Percentiles rank a stretch among this genome's conserved stretches.
phyloP scores from a whole-genome alignment of 176 grass and related monocot species.

The Guadua angustifolia region DNA sequence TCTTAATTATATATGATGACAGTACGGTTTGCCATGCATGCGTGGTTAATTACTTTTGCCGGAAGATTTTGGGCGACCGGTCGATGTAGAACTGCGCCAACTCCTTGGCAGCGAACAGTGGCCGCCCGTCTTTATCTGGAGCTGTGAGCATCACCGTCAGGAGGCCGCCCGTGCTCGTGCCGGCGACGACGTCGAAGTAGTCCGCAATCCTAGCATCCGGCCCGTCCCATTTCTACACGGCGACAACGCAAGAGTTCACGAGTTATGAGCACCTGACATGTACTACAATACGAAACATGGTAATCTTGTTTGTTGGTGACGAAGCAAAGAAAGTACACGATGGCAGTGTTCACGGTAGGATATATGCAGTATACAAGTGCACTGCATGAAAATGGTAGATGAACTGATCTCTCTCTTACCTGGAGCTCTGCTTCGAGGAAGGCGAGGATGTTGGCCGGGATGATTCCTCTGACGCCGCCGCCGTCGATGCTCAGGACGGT shows the following conservation, averaged over 20 bases:
- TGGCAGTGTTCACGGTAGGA: neutral
- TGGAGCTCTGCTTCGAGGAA: slow-evolving; percentile 72
- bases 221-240: slow-evolving; percentile 60
- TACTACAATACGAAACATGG: neutral
- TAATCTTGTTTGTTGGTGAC: neutral
- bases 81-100: slow-evolving; percentile 64
- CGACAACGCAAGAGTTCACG: neutral
- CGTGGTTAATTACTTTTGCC: slow-evolving; percentile 49
- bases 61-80: slow-evolving; percentile 64
- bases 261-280: neutral
- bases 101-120: slow-evolving; percentile 61
- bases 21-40: neutral
- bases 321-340: neutral
- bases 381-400: neutral
- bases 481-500: slow-evolving; percentile 83
- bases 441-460: slow-evolving; percentile 58
- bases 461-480: slow-evolving; percentile 73
- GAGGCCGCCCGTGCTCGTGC: slow-evolving; percentile 75
- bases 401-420: slow-evolving; percentile 48
- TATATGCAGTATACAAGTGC: neutral
- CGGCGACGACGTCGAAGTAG: slow-evolving; percentile 75
- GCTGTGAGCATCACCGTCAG: slow-evolving; percentile 65
- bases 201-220: slow-evolving; percentile 60
- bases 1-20: neutral
- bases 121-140: slow-evolving; percentile 47